Conservation (phyloP, 768 basidiomycete species). For the Amanita thiersii region DNA sequence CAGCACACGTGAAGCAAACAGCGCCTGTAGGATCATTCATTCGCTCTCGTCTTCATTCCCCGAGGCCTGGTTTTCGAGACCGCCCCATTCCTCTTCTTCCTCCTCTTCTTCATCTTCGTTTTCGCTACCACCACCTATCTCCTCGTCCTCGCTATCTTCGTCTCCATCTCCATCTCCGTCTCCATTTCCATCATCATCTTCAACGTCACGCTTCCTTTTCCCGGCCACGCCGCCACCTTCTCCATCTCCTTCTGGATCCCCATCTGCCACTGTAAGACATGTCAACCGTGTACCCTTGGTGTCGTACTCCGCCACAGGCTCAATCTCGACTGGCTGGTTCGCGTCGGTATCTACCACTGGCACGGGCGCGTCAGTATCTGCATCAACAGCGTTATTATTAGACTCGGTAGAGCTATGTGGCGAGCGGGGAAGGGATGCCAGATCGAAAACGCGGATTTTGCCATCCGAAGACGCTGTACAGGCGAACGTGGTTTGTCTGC, state of each 20-base stretch:
- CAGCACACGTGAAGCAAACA: background rate
- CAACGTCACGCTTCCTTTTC: slow-evolving; percentile 26
- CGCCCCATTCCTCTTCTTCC: slow-evolving; percentile 16
- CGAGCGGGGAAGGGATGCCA: slow-evolving; percentile 36
- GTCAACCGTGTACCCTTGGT: slow-evolving; percentile 83
- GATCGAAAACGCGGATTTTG: slow-evolving; percentile 68
- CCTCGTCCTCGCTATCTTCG: slow-evolving; percentile 11
- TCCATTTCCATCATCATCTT: slow-evolving; percentile 23
- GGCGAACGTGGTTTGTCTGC: slow-evolving; percentile 49
- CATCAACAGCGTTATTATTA: too few relatives aligned
- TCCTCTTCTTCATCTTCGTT: slow-evolving; percentile 16
- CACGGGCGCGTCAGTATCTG: too few relatives aligned
- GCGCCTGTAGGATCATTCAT: slow-evolving; percentile 13
- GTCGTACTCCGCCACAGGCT: slow-evolving; percentile 64
- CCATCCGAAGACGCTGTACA: slow-evolving; percentile 90
- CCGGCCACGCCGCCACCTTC: slow-evolving; percentile 13
- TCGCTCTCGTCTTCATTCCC: slow-evolving; percentile 22
- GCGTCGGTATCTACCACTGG: background rate
- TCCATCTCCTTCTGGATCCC: slow-evolving; percentile 18
- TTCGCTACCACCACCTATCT: slow-evolving; percentile 10
- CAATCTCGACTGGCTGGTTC: slow-evolving; percentile 26
- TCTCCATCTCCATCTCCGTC: slow-evolving; percentile 17
- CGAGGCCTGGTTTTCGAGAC: slow-evolving; percentile 18
- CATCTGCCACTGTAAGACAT: slow-evolving; percentile 56
- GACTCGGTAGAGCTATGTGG: too few relatives aligned